Conservation (phyloP, 495 filamentous ascomycete species). For the Peziza echinospora region DNA sequence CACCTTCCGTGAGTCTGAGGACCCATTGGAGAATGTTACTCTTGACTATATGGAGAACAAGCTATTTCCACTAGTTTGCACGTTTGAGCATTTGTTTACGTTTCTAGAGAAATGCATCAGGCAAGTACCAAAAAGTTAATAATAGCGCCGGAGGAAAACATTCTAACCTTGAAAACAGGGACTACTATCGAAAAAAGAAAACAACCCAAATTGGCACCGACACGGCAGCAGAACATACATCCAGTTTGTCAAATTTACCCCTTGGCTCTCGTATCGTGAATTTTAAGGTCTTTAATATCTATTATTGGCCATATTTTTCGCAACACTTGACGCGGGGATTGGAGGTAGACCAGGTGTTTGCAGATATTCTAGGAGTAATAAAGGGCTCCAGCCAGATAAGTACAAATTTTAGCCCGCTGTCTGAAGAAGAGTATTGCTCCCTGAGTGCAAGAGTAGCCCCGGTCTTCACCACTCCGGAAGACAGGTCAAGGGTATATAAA, state of each 20-base stretch:
- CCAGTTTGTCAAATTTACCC: no score
- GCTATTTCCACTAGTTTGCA: not conserved
- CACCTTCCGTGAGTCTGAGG: not conserved
- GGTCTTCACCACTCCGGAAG: constrained; percentile 15
- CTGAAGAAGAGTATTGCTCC: not conserved
- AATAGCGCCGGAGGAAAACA: no score
- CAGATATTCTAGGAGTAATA: not conserved
- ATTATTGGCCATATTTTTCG: no score
- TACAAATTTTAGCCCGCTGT: not conserved
- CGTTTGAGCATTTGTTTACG: not conserved
- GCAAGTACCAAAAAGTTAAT: no score
- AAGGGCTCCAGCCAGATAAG: not conserved
- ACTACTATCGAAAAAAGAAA: no score
- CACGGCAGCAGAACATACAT: no score
- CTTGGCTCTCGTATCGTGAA: no score
- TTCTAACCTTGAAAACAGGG: no score
- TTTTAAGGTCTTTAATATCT: no score
- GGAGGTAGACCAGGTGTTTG: not conserved
- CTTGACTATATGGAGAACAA: not conserved
- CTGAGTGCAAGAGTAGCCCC: constrained; percentile 1
- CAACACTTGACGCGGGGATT: not conserved
- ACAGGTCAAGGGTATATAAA: constrained; percentile 19
- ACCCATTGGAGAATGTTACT: not conserved
- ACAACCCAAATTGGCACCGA: no score
- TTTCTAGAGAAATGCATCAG: not conserved